Evolutionary conservation across 768 basidiomycete species (phyloP).

Genomic region (Ramaria sp.): DNA sequence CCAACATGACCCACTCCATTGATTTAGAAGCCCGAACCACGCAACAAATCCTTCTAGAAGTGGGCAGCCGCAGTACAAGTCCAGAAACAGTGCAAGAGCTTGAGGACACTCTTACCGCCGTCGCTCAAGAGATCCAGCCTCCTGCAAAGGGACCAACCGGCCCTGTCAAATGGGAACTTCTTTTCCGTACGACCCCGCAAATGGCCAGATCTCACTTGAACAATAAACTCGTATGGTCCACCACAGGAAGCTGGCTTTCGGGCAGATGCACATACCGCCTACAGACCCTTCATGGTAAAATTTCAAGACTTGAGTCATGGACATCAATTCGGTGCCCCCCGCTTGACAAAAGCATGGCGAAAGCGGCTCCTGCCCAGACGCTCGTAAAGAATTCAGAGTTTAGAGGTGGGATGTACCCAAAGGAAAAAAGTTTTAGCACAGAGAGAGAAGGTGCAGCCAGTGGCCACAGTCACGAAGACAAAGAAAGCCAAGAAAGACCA

Average conservation of each 20-base stretch:
- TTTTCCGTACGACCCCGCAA: constrained; percentile 61
- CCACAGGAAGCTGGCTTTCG: constrained; percentile 37
- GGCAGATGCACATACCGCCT: constrained; percentile 40
- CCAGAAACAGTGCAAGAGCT: background rate
- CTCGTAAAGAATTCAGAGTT: constrained; percentile 12
- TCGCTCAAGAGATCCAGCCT: constrained; percentile 1
- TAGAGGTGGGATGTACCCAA: constrained; percentile 25
- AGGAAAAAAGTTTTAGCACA: constrained; percentile 27
- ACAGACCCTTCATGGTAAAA: constrained; percentile 55
- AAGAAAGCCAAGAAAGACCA: constrained; percentile 5
- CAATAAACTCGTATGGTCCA: constrained; percentile 41
- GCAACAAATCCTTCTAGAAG: background rate
- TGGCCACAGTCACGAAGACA: constrained; percentile 17
- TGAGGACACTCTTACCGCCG: background rate
- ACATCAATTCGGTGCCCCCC: constrained; percentile 10
- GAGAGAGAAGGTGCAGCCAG: constrained; percentile 24
- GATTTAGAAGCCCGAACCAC: constrained; percentile 1
- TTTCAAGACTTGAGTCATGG: constrained; percentile 24
- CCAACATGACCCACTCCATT: constrained; percentile 7
- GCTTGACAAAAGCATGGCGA: background rate
- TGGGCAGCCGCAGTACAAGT: background rate
- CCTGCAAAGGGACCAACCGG: constrained; percentile 9
- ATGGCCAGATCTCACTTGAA: constrained; percentile 37
- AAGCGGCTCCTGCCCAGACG: constrained; percentile 13
- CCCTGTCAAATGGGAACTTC: constrained; percentile 40